Base-by-base conservation (phyloP, 805 yeast genomes). In the Candida morakotiae region DNA sequence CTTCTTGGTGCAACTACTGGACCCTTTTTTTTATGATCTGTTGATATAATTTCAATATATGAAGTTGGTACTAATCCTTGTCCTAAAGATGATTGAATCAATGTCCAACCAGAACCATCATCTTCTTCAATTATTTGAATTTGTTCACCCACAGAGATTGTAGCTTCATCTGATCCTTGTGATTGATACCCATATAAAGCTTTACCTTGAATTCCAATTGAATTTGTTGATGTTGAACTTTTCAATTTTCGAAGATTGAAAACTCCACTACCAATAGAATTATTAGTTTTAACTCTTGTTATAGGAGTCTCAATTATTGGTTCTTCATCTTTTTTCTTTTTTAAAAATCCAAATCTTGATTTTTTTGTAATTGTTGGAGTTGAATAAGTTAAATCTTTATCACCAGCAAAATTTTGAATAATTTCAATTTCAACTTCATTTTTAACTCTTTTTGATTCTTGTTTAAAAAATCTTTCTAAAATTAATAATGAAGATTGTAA, bases 51-150 rank as follows among this genome's bases (percentile, higher is more conserved):
- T 43, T 80, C 79, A 5, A 89, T 58, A 54, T 91, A 91, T 0
- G 84, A 62, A 0, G 94, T 79, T 2, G 98, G 98, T 3, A 89
- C 96, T 27, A 89, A 67, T 0, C 98, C 98, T 8, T 58, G 56
- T 0, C 77, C 77, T 4, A 69, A 66, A n/a, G 48, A 48, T 16
- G 45, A 32, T 32, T 42, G 44, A 13, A 88, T 77, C 47, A 65
- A 61, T 2, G 95, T 83, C 98, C 98, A 91, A 0, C 98, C 98
- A 13, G 87, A 79, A 0, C 96, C 97, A 44, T 86, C 89, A 55
- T 93, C 98, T 1, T 64, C 63, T 34, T 75, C 79, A 0, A 81
- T 38, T 3, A 91, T 71, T 3, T 63, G 62, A 28, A 89, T 60
- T 1, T 56, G 51, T 21, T 84, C 94, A 9, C 89, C 88, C 0